Evolutionary conservation across 805 yeast genomes (phyloP).

Genomic region (Cyberlindnera japonica): DNA sequence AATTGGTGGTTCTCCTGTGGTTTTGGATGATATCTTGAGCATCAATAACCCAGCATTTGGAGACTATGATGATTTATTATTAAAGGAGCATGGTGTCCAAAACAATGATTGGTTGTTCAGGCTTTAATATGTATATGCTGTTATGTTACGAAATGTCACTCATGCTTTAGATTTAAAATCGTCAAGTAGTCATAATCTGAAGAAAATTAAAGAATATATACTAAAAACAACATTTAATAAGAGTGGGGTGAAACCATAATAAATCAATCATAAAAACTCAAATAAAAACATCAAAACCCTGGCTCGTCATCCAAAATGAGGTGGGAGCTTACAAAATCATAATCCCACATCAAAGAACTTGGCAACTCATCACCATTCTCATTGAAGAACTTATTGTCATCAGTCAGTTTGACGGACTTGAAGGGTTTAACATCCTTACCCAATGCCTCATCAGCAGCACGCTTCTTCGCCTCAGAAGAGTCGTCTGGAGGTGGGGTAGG

Average conservation of each 20-base stretch:
- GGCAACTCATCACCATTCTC: conserved; percentile 16
- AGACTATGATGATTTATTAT: conserved; percentile 4
- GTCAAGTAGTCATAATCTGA: no score
- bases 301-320: conserved; percentile 4
- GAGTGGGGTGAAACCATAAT: background rate
- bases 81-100: background rate
- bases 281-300: background rate
- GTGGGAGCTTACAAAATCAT: conserved; percentile 16
- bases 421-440: conserved; percentile 8
- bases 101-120: conserved; percentile 14
- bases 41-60: background rate
- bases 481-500: conserved; percentile 16
- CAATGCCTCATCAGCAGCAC: conserved; percentile 7
- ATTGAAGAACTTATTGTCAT: conserved; percentile 18
- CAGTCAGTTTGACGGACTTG: conserved; percentile 20
- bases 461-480: conserved; percentile 5
- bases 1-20: background rate
- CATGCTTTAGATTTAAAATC: no score
- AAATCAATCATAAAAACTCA: background rate
- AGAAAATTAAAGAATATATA: no score
- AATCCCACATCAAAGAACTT: conserved; percentile 23
- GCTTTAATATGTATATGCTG: background rate
- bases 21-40: conserved; percentile 7
- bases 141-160: no score
- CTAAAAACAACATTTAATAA: background rate